Conservation (phyloP, 352 stramenopile species). For the Plasmopara viticola region DNA sequence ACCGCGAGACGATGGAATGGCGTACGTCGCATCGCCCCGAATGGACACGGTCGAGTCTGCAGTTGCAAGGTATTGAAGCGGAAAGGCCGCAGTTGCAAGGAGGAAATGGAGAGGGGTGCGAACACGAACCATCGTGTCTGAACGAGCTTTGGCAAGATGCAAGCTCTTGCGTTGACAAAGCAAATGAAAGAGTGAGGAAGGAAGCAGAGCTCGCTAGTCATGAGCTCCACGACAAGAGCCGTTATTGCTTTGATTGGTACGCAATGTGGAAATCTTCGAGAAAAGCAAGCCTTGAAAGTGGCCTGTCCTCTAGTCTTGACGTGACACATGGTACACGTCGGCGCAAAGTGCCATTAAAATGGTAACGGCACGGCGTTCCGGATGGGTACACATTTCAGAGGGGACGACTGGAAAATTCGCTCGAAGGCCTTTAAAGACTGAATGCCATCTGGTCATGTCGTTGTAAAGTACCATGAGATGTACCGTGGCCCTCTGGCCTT, state of each 20-base stretch:
- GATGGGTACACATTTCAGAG: neutral
- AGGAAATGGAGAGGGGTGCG: slow-evolving; percentile 18
- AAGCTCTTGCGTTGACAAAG: slow-evolving; percentile 20
- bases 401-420: neutral
- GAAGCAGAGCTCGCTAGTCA: too few species aligned
- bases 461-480: neutral
- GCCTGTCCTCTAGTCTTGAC: too few species aligned
- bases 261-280: too few species aligned
- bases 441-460: too few species aligned
- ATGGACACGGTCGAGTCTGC: slow-evolving; percentile 27
- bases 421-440: neutral
- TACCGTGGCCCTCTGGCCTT: neutral
- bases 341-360: neutral
- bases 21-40: slow-evolving; percentile 36
- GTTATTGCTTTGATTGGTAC: too few species aligned
- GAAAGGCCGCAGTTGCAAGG: slow-evolving; percentile 12
- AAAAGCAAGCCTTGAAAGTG: too few species aligned
- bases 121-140: slow-evolving; percentile 23
- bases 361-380: neutral
- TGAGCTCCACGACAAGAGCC: too few species aligned
- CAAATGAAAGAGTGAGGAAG: slow-evolving; percentile 23
- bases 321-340: too few species aligned
- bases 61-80: slow-evolving; percentile 9
- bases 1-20: slow-evolving; percentile 13
- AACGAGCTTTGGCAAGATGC: slow-evolving; percentile 6